Evolutionary conservation across 164 flowering plant species (phyloP), one percentile per base, ranked within the genome.

Genomic region (Taxillus chinensis): DNA sequence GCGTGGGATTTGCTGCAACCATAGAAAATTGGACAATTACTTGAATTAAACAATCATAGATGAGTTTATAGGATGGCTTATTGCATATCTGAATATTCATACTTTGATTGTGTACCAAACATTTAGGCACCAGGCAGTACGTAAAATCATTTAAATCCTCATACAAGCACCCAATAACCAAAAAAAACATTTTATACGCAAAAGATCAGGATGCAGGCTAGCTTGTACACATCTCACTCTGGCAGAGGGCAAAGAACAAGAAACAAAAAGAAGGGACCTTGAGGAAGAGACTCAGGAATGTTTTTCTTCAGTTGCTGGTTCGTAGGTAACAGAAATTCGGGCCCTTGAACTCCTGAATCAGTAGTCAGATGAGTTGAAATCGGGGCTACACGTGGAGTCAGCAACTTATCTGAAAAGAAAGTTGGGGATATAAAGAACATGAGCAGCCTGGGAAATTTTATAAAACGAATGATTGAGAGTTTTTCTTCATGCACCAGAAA

Each of bases 401-500:
- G 78, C 62, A 67, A 54, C 56, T 77, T 13, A 68, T 75, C 91
- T 82, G 76, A 64, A 68, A 45, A 58, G 67, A 9, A 54, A 7
- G 27, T 27, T 16, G 39, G 39, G n/a, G 27, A 27, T 27, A 27
- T 5, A 8, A 14, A 64, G 17, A 62, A 27, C 27, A 58, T 54
- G 3, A 66, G 7, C 40, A 60, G 38, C 27, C 27, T 27, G 27
- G 27, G 27, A 27, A 27, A 27, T 27, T 7, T 27, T 39, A 55
- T 38, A 17, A 63, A 37, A 13, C 3, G 15, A 41, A 41, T n/a
- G 53, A 27, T 11, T 37, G 7, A 5, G 8, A 11, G 14, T 3
- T 39, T 9, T 11, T 27, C 17, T 12, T 55, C 49, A 60, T 78
- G 16, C 41, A 86, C 87, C 90, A 60, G 76, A 8, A 42, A 85